A percentile compares a stretch with the other conserved stretches of the same genome.
Conservation (phyloP, 345 rosid species). For the Hypericum perforatum region DNA sequence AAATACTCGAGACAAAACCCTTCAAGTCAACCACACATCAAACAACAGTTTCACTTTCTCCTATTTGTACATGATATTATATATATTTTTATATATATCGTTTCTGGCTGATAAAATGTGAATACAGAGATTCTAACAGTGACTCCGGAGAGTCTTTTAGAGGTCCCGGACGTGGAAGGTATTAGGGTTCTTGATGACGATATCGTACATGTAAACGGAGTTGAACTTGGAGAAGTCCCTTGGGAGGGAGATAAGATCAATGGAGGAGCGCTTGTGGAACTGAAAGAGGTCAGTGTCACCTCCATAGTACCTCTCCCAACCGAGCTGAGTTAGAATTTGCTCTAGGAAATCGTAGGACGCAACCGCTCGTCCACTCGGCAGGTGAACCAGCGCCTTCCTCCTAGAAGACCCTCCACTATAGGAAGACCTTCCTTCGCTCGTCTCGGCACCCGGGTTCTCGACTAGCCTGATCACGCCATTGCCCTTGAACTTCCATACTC, state of each 20-base stretch:
- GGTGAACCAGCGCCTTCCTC: constrained; percentile 57
- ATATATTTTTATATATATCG: no score
- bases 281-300: constrained; percentile 55
- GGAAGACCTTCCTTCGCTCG: constrained; percentile 15
- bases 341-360: constrained; percentile 56
- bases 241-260: constrained; percentile 88
- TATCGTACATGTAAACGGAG: constrained; percentile 79
- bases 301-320: constrained; percentile 89
- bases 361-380: constrained; percentile 54
- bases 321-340: constrained; percentile 49
- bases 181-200: constrained; percentile 77
- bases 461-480: constrained; percentile 63
- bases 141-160: background rate
- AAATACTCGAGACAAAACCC: no score
- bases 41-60: no score
- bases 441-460: constrained; percentile 48
- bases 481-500: constrained; percentile 61
- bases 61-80: no score
- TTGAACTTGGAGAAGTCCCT: constrained; percentile 70
- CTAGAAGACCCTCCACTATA: constrained; percentile 14
- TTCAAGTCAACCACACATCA: no score
- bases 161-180: constrained; percentile 66
- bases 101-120: no score
- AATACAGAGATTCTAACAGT: no score
- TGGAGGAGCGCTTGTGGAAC: constrained; percentile 73